These are phyloP conservation scores for Geotrichum histeridarum DNA, from an alignment of 1,139 yeast species.

Conservation along the genomic window DNA sequence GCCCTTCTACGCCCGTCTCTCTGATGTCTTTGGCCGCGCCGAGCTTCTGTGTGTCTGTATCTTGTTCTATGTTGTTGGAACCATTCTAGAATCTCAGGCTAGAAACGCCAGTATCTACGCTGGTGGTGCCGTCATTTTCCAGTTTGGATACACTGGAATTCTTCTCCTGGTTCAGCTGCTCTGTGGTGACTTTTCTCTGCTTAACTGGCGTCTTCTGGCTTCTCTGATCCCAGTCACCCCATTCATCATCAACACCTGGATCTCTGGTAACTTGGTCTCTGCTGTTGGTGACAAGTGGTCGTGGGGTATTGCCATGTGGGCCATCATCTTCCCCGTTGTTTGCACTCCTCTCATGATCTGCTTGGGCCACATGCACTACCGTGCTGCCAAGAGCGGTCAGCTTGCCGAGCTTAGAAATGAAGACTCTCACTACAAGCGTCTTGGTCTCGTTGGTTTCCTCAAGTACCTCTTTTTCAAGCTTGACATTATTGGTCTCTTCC, in stretches of 20 bases:
- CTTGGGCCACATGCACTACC: slow-evolving; percentile 50
- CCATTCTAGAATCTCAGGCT: slow-evolving; percentile 65
- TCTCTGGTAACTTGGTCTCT: slow-evolving; percentile 53
- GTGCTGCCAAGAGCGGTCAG: slow-evolving; percentile 51
- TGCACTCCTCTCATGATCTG: slow-evolving; percentile 54
- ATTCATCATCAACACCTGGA: slow-evolving; percentile 71
- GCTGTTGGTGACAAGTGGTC: slow-evolving; percentile 50
- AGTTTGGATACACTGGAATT: slow-evolving; percentile 65
- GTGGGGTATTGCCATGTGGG: slow-evolving; percentile 78
- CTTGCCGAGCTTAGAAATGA: slow-evolving; percentile 37
- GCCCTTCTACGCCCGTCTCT: slow-evolving; percentile 61
- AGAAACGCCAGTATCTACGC: slow-evolving; percentile 60
- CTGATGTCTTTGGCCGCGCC: slow-evolving; percentile 67
- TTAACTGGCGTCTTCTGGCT: slow-evolving; percentile 65
- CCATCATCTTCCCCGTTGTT: slow-evolving; percentile 63
- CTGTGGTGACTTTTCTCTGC: slow-evolving; percentile 59
- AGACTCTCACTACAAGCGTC: slow-evolving; percentile 29
- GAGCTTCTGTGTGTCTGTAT: slow-evolving; percentile 52
- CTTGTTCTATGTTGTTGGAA: slow-evolving; percentile 62
- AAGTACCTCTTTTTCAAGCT: slow-evolving; percentile 44
- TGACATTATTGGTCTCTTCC: slow-evolving; percentile 51
- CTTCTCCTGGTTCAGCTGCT: slow-evolving; percentile 52
- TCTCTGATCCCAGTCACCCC: slow-evolving; percentile 66
- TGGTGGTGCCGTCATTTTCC: slow-evolving; percentile 68
- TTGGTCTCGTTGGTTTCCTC: slow-evolving; percentile 32